Conservation (phyloP, 208 protist genomes). For the Trypanosoma scelopori region DNA sequence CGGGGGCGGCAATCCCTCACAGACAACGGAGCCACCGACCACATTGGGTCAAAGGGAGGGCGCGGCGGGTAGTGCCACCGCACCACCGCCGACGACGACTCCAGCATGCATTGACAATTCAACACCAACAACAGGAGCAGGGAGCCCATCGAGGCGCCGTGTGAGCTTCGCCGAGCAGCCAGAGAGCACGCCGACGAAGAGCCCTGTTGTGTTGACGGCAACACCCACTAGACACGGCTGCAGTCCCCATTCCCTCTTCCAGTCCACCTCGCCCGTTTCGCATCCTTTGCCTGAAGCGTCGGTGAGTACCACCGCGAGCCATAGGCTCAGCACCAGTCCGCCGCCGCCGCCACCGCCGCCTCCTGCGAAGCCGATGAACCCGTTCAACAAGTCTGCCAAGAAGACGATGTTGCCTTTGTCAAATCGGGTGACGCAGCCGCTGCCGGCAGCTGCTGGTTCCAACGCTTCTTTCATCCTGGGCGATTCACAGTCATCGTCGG, state of each 20-base stretch:
- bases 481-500: conserved; percentile 15
- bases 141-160: conserved; percentile 7
- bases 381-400: conserved; percentile 35
- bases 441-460: background rate
- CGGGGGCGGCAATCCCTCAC: background rate
- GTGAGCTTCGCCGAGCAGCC: conserved; percentile 12
- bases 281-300: too few species aligned
- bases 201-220: background rate
- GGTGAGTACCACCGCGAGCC: too few species aligned
- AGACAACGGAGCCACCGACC: too few species aligned
- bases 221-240: background rate
- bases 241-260: too few species aligned
- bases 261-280: too few species aligned
- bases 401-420: conserved; percentile 16
- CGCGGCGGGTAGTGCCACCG: background rate
- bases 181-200: background rate
- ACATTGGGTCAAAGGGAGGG: too few species aligned
- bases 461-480: conserved; percentile 18
- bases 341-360: background rate
- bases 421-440: conserved; percentile 1
- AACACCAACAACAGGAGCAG: background rate
- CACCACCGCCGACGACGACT: background rate
- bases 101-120: background rate
- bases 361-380: conserved; percentile 33
- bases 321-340: background rate